These are phyloP conservation scores for Cordyceps tenuipes DNA, from an alignment of 2,329 filamentous ascomycete genomes.

Conservation along the genomic window DNA sequence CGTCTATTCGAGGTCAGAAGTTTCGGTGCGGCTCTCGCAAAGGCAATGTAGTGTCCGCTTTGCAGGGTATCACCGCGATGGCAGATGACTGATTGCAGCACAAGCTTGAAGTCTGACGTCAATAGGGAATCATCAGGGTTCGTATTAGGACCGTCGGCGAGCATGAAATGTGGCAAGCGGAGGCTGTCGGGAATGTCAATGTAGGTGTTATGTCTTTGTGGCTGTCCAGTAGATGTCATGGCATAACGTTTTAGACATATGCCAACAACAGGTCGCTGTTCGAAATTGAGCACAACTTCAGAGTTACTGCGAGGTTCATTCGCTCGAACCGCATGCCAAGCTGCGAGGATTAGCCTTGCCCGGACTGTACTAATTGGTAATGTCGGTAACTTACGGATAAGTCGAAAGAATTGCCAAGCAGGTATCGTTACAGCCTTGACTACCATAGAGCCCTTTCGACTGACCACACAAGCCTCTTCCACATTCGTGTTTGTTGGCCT, in stretches of 20 bases:
- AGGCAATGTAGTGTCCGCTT: conserved; percentile 84
- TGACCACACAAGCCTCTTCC: conserved; percentile 35
- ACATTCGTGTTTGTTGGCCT: conserved; percentile 33
- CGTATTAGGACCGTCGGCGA: conserved; percentile 62
- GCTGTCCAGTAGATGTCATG: conserved; percentile 59
- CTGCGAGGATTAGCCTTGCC: conserved; percentile 38
- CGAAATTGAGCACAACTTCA: conserved; percentile 84
- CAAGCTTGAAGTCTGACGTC: conserved; percentile 85
- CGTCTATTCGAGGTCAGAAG: conserved; percentile 52
- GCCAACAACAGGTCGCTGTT: conserved; percentile 75
- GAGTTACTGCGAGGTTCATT: conserved; percentile 54
- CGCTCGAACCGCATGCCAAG: conserved; percentile 67
- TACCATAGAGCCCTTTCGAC: conserved; percentile 39
- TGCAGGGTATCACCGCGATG: conserved; percentile 80
- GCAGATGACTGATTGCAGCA: conserved; percentile 85
- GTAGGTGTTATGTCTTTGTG: conserved; percentile 67
- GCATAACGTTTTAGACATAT: conserved; percentile 86
- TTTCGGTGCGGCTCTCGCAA: conserved; percentile 65
- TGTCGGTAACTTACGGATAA: conserved; percentile 62
- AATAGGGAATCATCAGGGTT: conserved; percentile 52
- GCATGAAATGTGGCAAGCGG: conserved; percentile 82
- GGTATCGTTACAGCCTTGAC: conserved; percentile 87
- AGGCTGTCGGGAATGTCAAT: conserved; percentile 81
- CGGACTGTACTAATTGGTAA: not conserved
- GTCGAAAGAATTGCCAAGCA: conserved; percentile 93